These are phyloP conservation scores for Neonectria magnoliae DNA, from an alignment of 2,329 filamentous ascomycete genomes.

Conservation along the genomic window DNA sequence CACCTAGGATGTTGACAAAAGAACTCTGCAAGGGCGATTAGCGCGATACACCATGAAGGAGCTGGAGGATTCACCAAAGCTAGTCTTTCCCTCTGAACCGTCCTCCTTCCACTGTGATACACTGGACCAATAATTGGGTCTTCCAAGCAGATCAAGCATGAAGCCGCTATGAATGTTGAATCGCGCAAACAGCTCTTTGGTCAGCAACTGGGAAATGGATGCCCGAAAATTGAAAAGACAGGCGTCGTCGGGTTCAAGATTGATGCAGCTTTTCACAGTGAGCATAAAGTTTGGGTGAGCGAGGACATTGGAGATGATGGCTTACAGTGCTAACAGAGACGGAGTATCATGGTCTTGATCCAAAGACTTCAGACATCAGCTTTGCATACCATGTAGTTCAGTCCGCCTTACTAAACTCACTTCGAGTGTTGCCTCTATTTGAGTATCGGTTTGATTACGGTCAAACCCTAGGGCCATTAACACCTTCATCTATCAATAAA, in stretches of 20 bases:
- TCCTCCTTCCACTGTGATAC: slow-evolving; percentile 6
- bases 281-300: neutral
- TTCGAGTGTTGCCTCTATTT: too few species aligned
- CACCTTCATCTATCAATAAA: neutral
- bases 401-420: neutral
- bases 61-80: neutral
- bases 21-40: neutral
- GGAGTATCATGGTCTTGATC: neutral
- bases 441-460: too few species aligned
- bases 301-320: neutral
- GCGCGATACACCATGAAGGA: neutral
- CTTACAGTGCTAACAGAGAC: neutral
- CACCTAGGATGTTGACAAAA: slow-evolving; percentile 4
- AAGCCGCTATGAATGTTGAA: slow-evolving; percentile 1
- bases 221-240: neutral
- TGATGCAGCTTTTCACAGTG: neutral
- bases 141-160: slow-evolving; percentile 5
- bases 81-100: neutral
- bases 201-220: neutral
- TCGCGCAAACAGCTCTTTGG: neutral
- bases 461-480: neutral
- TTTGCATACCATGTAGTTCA: neutral
- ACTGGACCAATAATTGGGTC: slow-evolving; percentile 4
- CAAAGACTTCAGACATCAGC: neutral
- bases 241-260: slow-evolving; percentile 3